A percentile compares a stretch with the other conserved stretches of the same genome.
Evolutionary conservation across 331 rosid genomes (phyloP).

Genomic region (Erythrophleum ivorense): DNA sequence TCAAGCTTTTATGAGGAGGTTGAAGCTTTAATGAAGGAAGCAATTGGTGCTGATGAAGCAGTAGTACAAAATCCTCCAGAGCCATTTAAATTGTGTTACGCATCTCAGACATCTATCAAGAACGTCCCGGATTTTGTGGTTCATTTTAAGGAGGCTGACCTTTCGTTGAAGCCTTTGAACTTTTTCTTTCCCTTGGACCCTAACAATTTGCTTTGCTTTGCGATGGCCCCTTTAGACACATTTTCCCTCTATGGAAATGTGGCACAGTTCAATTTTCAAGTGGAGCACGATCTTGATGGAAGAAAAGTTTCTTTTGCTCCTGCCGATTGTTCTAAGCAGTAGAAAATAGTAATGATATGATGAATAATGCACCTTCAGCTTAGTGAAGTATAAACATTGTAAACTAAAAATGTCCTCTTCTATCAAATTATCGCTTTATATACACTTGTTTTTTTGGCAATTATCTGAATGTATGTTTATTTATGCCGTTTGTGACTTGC

Average conservation of each 20-base stretch:
- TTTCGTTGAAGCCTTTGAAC: not conserved
- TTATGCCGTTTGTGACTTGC: too few relatives aligned
- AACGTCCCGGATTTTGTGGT: not conserved
- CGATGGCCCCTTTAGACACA: not conserved
- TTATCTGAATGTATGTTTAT: too few relatives aligned
- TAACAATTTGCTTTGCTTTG: not conserved
- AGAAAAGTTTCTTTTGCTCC: not conserved
- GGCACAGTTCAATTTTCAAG: not conserved
- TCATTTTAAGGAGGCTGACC: not conserved
- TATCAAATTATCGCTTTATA: too few relatives aligned
- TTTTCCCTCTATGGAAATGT: not conserved
- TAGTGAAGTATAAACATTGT: too few relatives aligned
- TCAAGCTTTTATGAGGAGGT: not conserved
- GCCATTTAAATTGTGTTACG: not conserved
- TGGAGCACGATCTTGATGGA: not conserved
- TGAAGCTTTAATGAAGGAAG: not conserved
- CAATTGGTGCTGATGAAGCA: not conserved
- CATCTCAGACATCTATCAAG: not conserved
- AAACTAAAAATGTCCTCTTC: too few relatives aligned
- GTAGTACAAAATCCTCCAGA: not conserved
- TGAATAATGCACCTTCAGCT: too few relatives aligned
- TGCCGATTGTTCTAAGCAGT: not conserved
- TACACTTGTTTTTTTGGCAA: too few relatives aligned
- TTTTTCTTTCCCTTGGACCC: not conserved
- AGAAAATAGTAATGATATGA: not conserved